Evolutionary conservation across 148 eudicot species (phyloP).

Genomic region (Chenopodium suecicum): DNA sequence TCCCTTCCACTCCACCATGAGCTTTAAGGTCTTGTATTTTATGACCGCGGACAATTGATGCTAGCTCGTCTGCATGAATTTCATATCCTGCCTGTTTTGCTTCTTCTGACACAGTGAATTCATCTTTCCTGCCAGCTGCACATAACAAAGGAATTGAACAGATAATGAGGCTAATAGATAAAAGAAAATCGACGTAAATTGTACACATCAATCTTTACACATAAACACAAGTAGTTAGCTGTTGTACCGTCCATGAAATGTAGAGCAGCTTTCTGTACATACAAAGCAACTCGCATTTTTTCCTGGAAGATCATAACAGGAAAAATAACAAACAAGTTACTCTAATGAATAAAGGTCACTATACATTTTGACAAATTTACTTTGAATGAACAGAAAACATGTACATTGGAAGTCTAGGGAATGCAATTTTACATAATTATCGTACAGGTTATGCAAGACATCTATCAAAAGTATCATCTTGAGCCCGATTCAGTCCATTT

Average conservation of each 20-base stretch:
- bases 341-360: too few relatives aligned
- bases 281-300: conserved; percentile 68
- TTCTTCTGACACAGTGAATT: conserved; percentile 42
- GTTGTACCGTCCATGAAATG: conserved; percentile 71
- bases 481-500: too few relatives aligned
- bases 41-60: conserved; percentile 49
- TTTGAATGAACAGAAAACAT: too few relatives aligned
- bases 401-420: too few relatives aligned
- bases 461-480: too few relatives aligned
- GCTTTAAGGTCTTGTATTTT: conserved; percentile 32
- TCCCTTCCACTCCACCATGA: conserved; percentile 61
- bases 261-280: conserved; percentile 77
- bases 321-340: background rate
- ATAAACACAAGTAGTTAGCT: background rate
- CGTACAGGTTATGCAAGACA: background rate
- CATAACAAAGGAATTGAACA: background rate
- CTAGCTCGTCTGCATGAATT: conserved; percentile 66
- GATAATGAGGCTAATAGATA: background rate
- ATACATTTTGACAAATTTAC: background rate
- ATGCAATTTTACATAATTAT: too few relatives aligned
- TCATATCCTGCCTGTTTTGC: conserved; percentile 52
- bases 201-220: too few relatives aligned
- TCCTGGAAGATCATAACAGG: conserved; percentile 45
- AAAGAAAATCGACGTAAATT: too few relatives aligned
- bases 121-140: conserved; percentile 44